These are phyloP conservation scores for Salix dunnii DNA, from an alignment of 345 rosid species.

Conservation along the genomic window DNA sequence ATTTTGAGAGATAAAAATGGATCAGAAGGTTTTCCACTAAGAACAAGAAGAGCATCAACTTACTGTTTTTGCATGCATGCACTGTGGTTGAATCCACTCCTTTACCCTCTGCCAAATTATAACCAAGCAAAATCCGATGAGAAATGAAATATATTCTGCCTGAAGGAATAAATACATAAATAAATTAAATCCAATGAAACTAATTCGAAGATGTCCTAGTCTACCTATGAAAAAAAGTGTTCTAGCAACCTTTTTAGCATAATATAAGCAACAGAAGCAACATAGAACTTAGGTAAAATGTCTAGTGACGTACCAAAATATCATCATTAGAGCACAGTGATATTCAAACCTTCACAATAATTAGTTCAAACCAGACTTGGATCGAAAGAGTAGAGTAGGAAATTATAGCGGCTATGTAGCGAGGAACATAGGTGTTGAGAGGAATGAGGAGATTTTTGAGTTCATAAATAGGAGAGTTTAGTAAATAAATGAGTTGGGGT, in stretches of 20 bases:
- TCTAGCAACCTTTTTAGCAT: neutral
- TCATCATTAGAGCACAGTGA: constrained; percentile 23
- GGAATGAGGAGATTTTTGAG: constrained; percentile 20
- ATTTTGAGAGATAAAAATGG: neutral
- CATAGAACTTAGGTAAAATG: constrained; percentile 7
- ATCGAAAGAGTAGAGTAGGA: constrained; percentile 24
- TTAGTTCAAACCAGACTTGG: neutral
- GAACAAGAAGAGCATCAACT: constrained; percentile 6
- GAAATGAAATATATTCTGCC: neutral
- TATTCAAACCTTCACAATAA: constrained; percentile 1
- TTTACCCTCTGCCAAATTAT: constrained; percentile 10
- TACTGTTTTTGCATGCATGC: constrained; percentile 17
- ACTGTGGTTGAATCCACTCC: neutral
- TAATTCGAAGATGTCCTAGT: neutral
- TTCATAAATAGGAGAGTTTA: constrained; percentile 45
- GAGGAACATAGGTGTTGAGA: constrained; percentile 8
- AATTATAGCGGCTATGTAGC: neutral
- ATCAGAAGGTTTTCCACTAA: neutral
- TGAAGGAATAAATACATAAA: neutral
- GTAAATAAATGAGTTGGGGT: constrained; percentile 20
- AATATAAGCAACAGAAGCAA: neutral
- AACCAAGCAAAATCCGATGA: neutral
- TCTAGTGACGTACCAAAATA: constrained; percentile 31
- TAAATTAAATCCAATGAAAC: neutral
- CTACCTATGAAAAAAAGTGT: neutral